A percentile compares a stretch with the other conserved stretches of the same genome.
Evolutionary conservation across 768 basidiomycete species (phyloP).

Genomic region (Suillus americanus): DNA sequence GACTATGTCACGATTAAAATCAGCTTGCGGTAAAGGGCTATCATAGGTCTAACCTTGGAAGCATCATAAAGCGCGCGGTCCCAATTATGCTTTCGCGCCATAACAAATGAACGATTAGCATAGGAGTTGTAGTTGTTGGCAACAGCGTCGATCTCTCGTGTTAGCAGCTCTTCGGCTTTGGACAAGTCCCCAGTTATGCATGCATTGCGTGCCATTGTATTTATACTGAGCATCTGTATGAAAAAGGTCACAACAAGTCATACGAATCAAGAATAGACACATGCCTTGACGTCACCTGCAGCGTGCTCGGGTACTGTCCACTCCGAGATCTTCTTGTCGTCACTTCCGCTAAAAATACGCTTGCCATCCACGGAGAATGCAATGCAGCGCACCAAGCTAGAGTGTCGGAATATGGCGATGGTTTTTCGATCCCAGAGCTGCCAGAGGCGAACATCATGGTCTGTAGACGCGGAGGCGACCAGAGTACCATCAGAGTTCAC

Average conservation of each 20-base stretch:
- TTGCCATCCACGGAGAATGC: background rate
- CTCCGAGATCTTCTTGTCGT: background rate
- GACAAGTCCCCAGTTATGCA: background rate
- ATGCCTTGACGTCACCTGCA: background rate
- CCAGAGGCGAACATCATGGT: background rate
- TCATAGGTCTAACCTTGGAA: background rate
- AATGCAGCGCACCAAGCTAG: background rate
- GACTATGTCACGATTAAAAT: background rate
- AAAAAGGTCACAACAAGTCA: background rate
- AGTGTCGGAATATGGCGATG: background rate
- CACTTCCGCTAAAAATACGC: background rate
- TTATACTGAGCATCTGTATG: background rate
- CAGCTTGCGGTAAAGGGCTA: background rate
- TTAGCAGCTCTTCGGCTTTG: background rate
- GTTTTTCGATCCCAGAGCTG: conserved; percentile 1
- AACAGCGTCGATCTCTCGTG: background rate
- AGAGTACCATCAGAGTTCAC: background rate
- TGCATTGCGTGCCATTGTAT: background rate
- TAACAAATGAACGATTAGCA: conserved; percentile 1
- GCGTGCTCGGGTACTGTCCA: background rate
- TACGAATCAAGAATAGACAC: background rate
- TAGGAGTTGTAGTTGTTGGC: background rate
- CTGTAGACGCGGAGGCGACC: background rate
- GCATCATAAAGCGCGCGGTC: background rate
- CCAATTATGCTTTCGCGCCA: background rate